These are phyloP conservation scores for Phytophthora melonis DNA, from an alignment of 352 stramenopile species.

Conservation along the genomic window DNA sequence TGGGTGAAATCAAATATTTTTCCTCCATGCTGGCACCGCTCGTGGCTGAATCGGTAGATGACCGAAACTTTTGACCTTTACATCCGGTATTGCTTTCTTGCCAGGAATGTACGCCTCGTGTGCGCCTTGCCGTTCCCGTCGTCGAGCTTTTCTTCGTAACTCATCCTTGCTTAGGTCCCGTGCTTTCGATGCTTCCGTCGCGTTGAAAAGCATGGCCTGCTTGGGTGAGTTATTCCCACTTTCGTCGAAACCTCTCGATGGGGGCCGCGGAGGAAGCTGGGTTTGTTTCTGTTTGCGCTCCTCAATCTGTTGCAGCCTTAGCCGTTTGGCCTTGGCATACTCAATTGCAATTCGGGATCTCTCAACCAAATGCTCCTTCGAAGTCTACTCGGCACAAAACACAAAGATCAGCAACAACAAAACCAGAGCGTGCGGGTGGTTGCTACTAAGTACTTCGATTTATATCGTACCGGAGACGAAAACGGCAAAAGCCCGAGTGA, in stretches of 20 bases:
- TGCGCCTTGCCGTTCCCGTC: slow-evolving; percentile 51
- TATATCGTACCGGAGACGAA: slow-evolving; percentile 41
- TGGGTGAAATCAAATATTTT: slow-evolving; percentile 47
- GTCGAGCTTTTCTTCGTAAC: slow-evolving; percentile 46
- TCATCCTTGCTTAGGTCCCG: slow-evolving; percentile 58
- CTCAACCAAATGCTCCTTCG: slow-evolving; percentile 56
- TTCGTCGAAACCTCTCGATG: slow-evolving; percentile 27
- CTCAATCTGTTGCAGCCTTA: slow-evolving; percentile 54
- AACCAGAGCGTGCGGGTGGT: background rate
- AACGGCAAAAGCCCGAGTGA: slow-evolving; percentile 11
- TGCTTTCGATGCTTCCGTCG: slow-evolving; percentile 66
- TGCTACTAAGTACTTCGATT: background rate
- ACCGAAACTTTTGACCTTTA: slow-evolving; percentile 76
- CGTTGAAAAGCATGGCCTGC: slow-evolving; percentile 39
- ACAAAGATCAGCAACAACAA: slow-evolving; percentile 10
- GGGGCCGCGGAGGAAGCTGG: slow-evolving; percentile 55
- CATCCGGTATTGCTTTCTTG: slow-evolving; percentile 52
- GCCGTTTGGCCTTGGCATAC: slow-evolving; percentile 60
- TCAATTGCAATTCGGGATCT: slow-evolving; percentile 68
- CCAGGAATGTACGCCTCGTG: slow-evolving; percentile 69
- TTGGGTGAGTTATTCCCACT: slow-evolving; percentile 11
- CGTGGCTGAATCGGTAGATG: slow-evolving; percentile 74
- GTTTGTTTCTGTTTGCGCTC: slow-evolving; percentile 45
- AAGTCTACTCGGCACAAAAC: slow-evolving; percentile 29
- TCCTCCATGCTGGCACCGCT: slow-evolving; percentile 64